Conservation (phyloP, 805 yeast genomes). For the Candida dendrica region DNA sequence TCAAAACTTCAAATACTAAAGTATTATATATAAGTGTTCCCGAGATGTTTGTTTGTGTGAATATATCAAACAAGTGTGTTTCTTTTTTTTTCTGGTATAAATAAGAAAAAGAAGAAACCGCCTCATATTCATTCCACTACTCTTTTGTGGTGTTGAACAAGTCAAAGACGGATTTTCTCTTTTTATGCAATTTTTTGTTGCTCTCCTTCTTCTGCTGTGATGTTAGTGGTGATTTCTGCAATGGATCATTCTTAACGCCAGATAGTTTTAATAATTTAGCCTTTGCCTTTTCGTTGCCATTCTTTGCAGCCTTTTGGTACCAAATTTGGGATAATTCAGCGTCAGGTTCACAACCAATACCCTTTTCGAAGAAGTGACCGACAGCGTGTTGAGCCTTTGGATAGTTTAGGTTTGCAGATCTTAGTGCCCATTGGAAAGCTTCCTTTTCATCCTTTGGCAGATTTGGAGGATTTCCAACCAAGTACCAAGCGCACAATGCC, state of each 20-base stretch:
- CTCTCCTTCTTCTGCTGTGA: neutral
- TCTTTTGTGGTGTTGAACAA: neutral
- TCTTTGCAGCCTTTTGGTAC: slow-evolving; percentile 68
- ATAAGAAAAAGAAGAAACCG: no score
- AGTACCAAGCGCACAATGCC: slow-evolving; percentile 94
- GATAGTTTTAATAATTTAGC: slow-evolving; percentile 21
- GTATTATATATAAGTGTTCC: no score
- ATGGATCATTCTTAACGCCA: neutral
- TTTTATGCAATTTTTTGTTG: neutral
- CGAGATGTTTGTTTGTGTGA: no score
- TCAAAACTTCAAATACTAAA: no score
- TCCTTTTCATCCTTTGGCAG: slow-evolving; percentile 72
- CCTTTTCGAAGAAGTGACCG: slow-evolving; percentile 79
- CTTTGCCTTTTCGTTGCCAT: slow-evolving; percentile 45
- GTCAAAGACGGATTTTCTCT: neutral
- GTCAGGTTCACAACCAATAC: slow-evolving; percentile 73
- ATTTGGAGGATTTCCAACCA: slow-evolving; percentile 83
- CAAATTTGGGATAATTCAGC: slow-evolving; percentile 55
- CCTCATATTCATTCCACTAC: no score
- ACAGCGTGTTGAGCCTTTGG: slow-evolving; percentile 82
- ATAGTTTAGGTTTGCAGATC: slow-evolving; percentile 70
- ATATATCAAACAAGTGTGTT: no score
- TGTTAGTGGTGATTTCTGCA: neutral
- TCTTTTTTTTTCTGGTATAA: no score
- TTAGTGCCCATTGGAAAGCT: slow-evolving; percentile 90